Evolutionary conservation across 768 basidiomycete species (phyloP), one percentile per base, ranked within the genome.

Genomic region (Xanthoconium purpureum): DNA sequence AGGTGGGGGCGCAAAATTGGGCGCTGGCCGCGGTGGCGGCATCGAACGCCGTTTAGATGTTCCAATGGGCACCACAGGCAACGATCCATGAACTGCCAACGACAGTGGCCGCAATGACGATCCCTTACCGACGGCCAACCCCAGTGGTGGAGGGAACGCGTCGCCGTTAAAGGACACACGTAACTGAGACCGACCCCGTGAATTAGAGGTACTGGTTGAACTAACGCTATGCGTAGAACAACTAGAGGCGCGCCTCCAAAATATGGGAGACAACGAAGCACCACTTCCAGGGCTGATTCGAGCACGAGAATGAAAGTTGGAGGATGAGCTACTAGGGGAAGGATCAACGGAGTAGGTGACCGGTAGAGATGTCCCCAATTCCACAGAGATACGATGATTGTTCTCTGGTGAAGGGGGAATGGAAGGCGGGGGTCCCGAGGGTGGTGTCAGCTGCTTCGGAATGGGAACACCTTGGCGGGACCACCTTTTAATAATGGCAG

Each of bases 1-100:
- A 47, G 85, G 84, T 14, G 89, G 88, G 15, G 85, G 80, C 7
- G 88, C 86, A 47, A 79, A 79, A 29, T 80, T 85, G 0, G 90
- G 88, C 5, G 85, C 81, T 32, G 89, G 89, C 14, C 87, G 84
- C 30, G 83, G 87, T 17, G 89, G 89, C 4, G 89, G 88, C 68
- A 88, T 80, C 5, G 87, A 89, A 18, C 74, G 64, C 39, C 89
- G 77, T 63, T 85, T 79, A 32, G 76, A 60, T 6, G 75, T 73
- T 36, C 57, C 60, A 32, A 50, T 47, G 49, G 62, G 48, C 11
- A 59, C 52, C 38, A 60, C 47, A 14, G 57, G 52, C 18, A 57
- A 60, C 24, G 60, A 54, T 7, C 56, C 53, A 47, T 59, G 29
- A 24, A 59, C 50, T 9, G 58, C 58, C 44, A 69, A 52, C 24